phyloP scores from a whole-genome alignment of 106 monocot genomes.

The Allium sativum region DNA sequence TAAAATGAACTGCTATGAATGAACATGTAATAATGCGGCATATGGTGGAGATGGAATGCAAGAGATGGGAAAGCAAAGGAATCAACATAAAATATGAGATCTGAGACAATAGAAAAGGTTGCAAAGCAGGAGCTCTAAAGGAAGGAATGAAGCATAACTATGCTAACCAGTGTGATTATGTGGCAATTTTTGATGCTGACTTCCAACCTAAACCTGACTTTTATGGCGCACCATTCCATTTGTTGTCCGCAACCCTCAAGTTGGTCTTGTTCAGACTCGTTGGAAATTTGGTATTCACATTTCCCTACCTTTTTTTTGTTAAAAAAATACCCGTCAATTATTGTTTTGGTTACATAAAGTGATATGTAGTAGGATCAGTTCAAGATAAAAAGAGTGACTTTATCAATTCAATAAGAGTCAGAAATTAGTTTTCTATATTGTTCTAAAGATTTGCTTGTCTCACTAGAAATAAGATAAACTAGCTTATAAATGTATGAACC shows the following conservation, averaged over 20 bases:
- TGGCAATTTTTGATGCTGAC: conserved; percentile 45
- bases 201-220: conserved; percentile 49
- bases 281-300: conserved; percentile 36
- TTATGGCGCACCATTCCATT: conserved; percentile 34
- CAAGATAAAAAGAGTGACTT: too few relatives aligned
- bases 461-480: too few relatives aligned
- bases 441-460: too few relatives aligned
- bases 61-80: conserved; percentile 31
- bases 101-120: conserved; percentile 35
- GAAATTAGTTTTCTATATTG: too few relatives aligned
- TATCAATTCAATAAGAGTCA: too few relatives aligned
- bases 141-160: conserved; percentile 55
- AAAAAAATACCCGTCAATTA: too few relatives aligned
- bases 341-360: too few relatives aligned
- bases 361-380: too few relatives aligned
- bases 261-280: conserved; percentile 42
- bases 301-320: too few relatives aligned
- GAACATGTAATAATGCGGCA: conserved; percentile 9
- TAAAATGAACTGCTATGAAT: too few relatives aligned
- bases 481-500: too few relatives aligned
- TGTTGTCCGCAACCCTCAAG: conserved; percentile 30
- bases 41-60: conserved; percentile 34
- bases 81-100: conserved; percentile 45
- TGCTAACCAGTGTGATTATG: conserved; percentile 31
- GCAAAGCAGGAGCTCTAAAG: conserved; percentile 39